Base-by-base conservation (phyloP, 306 rosid species). In the Canavalia gladiata region DNA sequence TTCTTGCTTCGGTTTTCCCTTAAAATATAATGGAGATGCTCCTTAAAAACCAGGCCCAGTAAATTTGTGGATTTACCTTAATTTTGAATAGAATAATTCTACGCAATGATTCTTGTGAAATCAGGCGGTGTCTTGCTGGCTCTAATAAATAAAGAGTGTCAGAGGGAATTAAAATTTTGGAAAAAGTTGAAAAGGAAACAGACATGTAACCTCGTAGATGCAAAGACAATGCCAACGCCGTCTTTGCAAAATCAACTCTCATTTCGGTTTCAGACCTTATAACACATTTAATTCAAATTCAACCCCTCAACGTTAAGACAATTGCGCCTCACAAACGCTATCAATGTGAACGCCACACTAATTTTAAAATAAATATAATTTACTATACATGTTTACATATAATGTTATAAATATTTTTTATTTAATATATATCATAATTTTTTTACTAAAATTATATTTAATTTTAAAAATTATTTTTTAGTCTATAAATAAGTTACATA, bases 111-210 rank as follows among this genome's bases (percentile, higher is more conserved):
- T 73, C 9, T 73, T 5, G 37, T 54, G 64, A 54, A 54, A 28
- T 54, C 37, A 54, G 35, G 42, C 1, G 75, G 37, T 72, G 52
- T 10, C 2, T 29, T 3, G 75, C 37, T 72, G 52, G 25, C 2
- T 29, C 2, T 4, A 37, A 37, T 8, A 18, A 18, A 49, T 50
- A 50, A 77, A 51, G 51, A 45, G 74, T 35, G 57, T 77, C 45
- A 77, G 54, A 78, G 66, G 33, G 82, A 78, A 67, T 78, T 77
- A 29, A 28, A 39, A 52, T 6, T 50, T 51, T 77, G 12, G 29
- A 39, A 71, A 77, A 77, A 41, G 82, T 57, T 52, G 45, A 11
- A 66, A 66, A 78, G 8, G 75, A 68, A 78, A 78, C 75, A 41
- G 75, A 67, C 47, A 68, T 68, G 74, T 4, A 68, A 67, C 82